Percentiles rank a stretch among this genome's conserved stretches.
Evolutionary conservation across 257 asterid genomes (phyloP).

Genomic region (Nicotiana obtusifolia): DNA sequence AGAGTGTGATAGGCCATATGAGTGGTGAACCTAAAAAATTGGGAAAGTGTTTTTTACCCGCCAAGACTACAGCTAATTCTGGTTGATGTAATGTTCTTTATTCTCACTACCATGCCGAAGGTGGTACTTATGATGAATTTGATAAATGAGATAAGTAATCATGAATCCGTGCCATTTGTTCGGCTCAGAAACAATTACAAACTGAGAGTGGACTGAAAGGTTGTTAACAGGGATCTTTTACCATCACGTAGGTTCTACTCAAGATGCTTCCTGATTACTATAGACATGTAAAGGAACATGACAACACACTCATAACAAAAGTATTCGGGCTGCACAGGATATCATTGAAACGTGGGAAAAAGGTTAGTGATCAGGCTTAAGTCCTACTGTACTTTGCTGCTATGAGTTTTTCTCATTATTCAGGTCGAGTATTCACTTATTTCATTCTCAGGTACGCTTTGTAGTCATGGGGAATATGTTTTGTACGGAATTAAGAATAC

Average conservation of each 20-base stretch:
- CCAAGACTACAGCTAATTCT: not conserved
- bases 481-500: constrained; percentile 86
- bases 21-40: not conserved
- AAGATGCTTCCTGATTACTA: constrained; percentile 88
- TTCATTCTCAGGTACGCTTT: constrained; percentile 75
- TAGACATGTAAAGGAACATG: constrained; percentile 68
- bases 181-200: not conserved
- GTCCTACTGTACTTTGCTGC: constrained; percentile 10
- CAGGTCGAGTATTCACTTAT: not conserved
- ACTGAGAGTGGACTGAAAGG: constrained; percentile 2
- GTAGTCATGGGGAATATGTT: constrained; percentile 99
- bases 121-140: not conserved
- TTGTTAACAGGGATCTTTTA: constrained; percentile 10
- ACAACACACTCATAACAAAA: constrained; percentile 91
- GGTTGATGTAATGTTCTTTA: not conserved
- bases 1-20: not conserved
- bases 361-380: constrained; percentile 41
- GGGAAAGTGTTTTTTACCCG: not conserved
- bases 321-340: constrained; percentile 90
- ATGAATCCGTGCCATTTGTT: not conserved
- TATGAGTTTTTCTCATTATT: not conserved
- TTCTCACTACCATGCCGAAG: not conserved
- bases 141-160: not conserved
- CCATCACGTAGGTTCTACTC: constrained; percentile 52
- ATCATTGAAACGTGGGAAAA: constrained; percentile 56